Evolutionary conservation across 345 rosid genomes (phyloP), one percentile per base, ranked within the genome.

Genomic region (Trapa incisa): DNA sequence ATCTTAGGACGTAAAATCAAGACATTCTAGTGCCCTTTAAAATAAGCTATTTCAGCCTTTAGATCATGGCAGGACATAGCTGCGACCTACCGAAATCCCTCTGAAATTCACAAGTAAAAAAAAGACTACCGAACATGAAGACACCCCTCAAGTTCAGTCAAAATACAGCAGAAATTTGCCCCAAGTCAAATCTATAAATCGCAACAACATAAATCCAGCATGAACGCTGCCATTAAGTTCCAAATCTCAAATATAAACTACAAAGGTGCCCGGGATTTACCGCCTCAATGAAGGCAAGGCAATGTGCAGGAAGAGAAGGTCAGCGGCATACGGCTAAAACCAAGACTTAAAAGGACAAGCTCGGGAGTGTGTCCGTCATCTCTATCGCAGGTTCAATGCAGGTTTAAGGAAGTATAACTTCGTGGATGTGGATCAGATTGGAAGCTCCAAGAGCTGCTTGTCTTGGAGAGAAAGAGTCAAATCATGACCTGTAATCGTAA

Each of bases 181-280:
- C 60, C n/a, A n/a, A 54, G 33, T n/a, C 35, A 22, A 54, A 54
- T 58, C 63, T 14, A 9, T 29, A 15, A 58, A 58, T 38, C 10
- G 3, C 2, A 33, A 29, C 37, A 29, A 29, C 61, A 3, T 12
- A 29, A 57, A 57, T 57, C 61, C 37, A 8, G 38, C 63, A 32
- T 32, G 37, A 9, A 33, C 14, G 15, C 38, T 5, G 35, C 4
- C 38, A 58, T 13, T 7, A 58, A 32, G 63, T 9, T 7, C 38
- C 38, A 58, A 58, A 58, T 58, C 63, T 58, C 63, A 5, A 58
- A 58, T 38, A 58, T 29, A 58, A 58, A 58, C 63, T 11, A 58
- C 1, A 58, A 29, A 9, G 37, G 37, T 22, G 32, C 16, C 63
- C 3, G 63, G 63, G 63, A 32, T 58, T 58, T 1, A 16, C 8